These are phyloP conservation scores for Pseudevernia furfuracea DNA, from an alignment of 495 filamentous ascomycete species.

Conservation along the genomic window DNA sequence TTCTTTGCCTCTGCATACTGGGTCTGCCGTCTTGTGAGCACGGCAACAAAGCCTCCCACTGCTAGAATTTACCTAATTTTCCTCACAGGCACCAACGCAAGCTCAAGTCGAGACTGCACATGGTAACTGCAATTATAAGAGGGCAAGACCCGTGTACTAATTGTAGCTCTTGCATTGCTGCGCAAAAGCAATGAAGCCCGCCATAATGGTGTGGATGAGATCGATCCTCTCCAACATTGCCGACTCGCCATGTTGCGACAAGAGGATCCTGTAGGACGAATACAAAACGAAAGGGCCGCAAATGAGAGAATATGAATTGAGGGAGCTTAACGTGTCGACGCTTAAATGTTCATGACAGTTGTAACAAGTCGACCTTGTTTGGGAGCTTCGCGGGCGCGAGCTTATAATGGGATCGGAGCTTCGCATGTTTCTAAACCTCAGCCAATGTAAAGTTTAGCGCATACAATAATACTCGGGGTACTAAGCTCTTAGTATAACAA, in stretches of 20 bases:
- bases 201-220: constrained; percentile 4
- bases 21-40: constrained; percentile 3
- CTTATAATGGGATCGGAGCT: background rate
- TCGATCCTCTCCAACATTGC: constrained; percentile 12
- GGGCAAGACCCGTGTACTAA: background rate
- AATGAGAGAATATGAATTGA: background rate
- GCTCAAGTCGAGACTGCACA: background rate
- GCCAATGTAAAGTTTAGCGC: no score
- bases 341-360: constrained; percentile 9
- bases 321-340: constrained; percentile 1
- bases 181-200: background rate
- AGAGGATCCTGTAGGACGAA: background rate
- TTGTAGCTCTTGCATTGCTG: background rate
- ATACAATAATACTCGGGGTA: no score
- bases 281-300: background rate
- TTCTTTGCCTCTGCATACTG: constrained; percentile 6
- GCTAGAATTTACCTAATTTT: background rate
- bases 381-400: constrained; percentile 6
- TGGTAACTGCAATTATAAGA: constrained; percentile 7
- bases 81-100: background rate
- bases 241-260: constrained; percentile 12
- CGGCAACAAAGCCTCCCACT: background rate
- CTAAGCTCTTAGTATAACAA: no score
- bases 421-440: no score
- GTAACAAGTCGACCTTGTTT: background rate